phyloP scores from a whole-genome alignment of 768 basidiomycete genomes.

The Boletus patriciae region DNA sequence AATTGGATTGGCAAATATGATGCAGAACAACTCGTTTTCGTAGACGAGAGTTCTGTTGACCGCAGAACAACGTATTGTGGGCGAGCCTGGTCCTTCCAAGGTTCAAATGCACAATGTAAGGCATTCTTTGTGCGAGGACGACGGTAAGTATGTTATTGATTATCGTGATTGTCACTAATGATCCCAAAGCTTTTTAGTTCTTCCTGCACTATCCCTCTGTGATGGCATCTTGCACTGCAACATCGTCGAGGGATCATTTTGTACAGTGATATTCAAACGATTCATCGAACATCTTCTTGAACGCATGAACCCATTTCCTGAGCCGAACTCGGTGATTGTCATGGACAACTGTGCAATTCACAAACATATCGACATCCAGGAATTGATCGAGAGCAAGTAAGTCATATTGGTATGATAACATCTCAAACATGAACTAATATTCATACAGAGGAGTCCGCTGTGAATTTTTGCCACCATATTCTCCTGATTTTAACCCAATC shows the following conservation, averaged over 20 bases:
- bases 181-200: constrained; percentile 25
- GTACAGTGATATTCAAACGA: background rate
- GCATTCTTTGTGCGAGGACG: no score
- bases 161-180: background rate
- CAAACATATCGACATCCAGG: constrained; percentile 36
- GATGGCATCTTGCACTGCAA: constrained; percentile 23
- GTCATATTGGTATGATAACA: background rate
- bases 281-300: constrained; percentile 22
- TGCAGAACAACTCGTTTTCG: no score
- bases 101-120: no score
- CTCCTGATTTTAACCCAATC: constrained; percentile 34
- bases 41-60: no score
- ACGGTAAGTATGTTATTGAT: background rate
- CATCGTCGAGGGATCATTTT: constrained; percentile 13
- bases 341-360: constrained; percentile 45
- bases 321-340: constrained; percentile 36
- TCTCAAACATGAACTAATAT: no score
- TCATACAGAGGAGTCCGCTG: constrained; percentile 16
- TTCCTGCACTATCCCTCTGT: constrained; percentile 25
- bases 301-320: constrained; percentile 35
- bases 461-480: constrained; percentile 34
- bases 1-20: no score
- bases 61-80: no score
- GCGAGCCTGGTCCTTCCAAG: no score
- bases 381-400: constrained; percentile 20